A percentile compares a stretch with the other conserved stretches of the same genome.
Conservation (phyloP, 1,284 basidiomycete genomes). For the Leccinum subfulvum region DNA sequence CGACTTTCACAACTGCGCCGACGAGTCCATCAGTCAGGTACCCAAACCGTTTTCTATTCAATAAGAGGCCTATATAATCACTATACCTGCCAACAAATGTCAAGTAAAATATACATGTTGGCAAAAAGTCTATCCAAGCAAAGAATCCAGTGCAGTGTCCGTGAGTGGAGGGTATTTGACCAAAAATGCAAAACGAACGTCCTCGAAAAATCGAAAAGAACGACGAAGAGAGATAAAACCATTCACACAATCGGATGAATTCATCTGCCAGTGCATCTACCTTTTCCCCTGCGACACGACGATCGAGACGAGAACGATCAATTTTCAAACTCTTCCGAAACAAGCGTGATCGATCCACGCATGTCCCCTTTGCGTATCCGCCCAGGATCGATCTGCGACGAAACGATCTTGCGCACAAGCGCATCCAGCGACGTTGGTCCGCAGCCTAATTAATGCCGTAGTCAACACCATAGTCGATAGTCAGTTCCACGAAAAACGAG, state of each 20-base stretch:
- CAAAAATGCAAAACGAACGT: conserved; percentile 18
- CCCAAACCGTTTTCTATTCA: too few relatives aligned
- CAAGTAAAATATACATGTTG: neutral
- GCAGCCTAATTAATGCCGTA: conserved; percentile 50
- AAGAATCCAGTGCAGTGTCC: neutral
- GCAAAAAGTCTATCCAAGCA: neutral
- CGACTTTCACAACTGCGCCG: too few relatives aligned
- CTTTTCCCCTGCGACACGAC: neutral
- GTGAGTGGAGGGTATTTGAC: neutral
- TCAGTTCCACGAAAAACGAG: neutral
- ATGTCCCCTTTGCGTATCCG: conserved; percentile 60
- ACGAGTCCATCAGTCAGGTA: too few relatives aligned
- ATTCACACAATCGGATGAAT: neutral
- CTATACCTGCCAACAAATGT: neutral
- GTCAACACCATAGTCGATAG: neutral
- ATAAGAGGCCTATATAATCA: neutral
- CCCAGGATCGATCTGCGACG: conserved; percentile 58
- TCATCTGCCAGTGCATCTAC: neutral
- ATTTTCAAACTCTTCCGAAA: conserved; percentile 70
- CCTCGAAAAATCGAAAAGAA: neutral
- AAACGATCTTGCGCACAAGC: conserved; percentile 67
- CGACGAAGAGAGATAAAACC: neutral
- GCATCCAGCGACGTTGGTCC: conserved; percentile 74
- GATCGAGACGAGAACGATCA: conserved; percentile 28
- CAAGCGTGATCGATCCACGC: conserved; percentile 59